These are phyloP conservation scores for Diaporthe eres DNA, from an alignment of 2,329 filamentous ascomycete genomes.

Conservation along the genomic window DNA sequence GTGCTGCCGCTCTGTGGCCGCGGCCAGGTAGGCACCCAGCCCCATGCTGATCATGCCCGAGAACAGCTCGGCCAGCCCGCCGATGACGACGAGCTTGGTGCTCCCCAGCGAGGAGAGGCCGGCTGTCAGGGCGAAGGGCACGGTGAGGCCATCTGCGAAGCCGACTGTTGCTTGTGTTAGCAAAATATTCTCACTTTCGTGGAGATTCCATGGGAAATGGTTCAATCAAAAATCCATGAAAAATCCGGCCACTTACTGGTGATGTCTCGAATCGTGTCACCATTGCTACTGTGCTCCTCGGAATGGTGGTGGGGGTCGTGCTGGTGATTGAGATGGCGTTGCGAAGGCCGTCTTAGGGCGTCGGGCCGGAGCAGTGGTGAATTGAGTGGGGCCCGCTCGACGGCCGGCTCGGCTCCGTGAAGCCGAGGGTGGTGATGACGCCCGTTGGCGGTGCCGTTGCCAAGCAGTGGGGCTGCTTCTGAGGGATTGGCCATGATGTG, in stretches of 20 bases:
- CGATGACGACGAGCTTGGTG: constrained; percentile 77
- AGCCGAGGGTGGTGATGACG: constrained; percentile 14
- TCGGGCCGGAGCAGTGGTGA: constrained; percentile 37
- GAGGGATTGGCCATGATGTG: constrained; percentile 36
- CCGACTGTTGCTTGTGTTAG: constrained; percentile 60
- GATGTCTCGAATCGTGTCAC: constrained; percentile 70
- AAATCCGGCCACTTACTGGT: constrained; percentile 59
- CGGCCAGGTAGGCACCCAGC: constrained; percentile 80
- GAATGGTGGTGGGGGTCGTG: constrained; percentile 34
- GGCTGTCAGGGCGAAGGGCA: constrained; percentile 84
- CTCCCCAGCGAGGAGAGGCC: constrained; percentile 77
- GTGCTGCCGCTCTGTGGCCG: constrained; percentile 67
- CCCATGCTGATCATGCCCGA: constrained; percentile 85
- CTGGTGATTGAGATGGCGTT: constrained; percentile 29
- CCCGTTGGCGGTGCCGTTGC: constrained; percentile 20
- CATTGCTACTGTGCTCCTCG: constrained; percentile 53
- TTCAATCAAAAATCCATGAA: too few species aligned
- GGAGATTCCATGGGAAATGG: neutral
- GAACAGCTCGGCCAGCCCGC: constrained; percentile 81
- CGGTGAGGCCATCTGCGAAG: constrained; percentile 83
- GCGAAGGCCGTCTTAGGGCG: constrained; percentile 35
- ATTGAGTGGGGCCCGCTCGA: constrained; percentile 35
- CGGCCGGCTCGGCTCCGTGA: constrained; percentile 37
- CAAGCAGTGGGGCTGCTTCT: constrained; percentile 40
- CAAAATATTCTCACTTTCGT: neutral